Base-by-base conservation (phyloP, 805 yeast species). In the Lipomyces yamanashiensis region DNA sequence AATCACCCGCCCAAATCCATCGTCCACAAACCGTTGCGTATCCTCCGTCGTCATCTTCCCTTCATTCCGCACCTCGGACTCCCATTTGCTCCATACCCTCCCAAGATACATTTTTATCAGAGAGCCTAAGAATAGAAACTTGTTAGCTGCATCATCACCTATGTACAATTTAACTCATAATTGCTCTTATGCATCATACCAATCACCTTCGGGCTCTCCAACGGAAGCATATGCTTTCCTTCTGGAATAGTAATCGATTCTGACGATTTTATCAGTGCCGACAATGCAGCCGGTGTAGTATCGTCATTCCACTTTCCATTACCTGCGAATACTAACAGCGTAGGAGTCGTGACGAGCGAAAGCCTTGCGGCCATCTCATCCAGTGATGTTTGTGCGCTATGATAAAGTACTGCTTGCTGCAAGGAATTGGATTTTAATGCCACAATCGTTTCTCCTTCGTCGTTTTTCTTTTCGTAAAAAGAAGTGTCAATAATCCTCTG, bases 261-360 rank as follows among this genome's bases (percentile, higher is more conserved):
- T 2, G 52, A 52, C 28, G 47, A 37, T 37, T 45, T 21, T 34
- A 66, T 17, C 1, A 54, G 52, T 15, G 40, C 36, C 6, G 52
- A 43, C 10, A 61, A 21, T 23, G 21, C 45, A 12, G 39, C 44
- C 3, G 63, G 54, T 17, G 71, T 48, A 19, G 54, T 63, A 6
- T 58, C 54, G n/a, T 59, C 67, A 54, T 69, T 69, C 71, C 71
- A 69, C 33, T 52, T 41, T 28, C 60, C 70, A 9, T 61, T 52
- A 8, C 54, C 71, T 1, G 62, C 71, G 19, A 52, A 54, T 1
- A 69, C 49, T 15, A 67, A 58, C 41, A 68, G 58, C 9, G 62
- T 55, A 15, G 71, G 71, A 5, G 59, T 55, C 7, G 36, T 19
- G 23, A 66, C 40, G 13, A 50, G 58, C 13, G 58, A 63, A 41